phyloP scores from a whole-genome alignment of 176 grass and related monocot species.

The Bonia amplexicaulis region DNA sequence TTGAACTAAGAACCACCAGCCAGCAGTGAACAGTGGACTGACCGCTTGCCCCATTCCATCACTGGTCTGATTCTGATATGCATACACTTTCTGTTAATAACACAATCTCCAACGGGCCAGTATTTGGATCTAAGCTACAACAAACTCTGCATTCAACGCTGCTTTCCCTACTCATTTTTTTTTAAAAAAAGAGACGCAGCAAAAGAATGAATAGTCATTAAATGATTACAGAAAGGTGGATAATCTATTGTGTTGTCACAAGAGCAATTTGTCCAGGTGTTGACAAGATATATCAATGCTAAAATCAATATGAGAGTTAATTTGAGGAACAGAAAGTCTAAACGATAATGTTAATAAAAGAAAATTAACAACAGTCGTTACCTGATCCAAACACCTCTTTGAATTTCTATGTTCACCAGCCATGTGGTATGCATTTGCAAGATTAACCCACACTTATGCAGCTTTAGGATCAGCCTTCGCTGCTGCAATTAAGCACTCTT shows the following conservation, averaged over 20 bases:
- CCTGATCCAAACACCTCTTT: slow-evolving; percentile 93
- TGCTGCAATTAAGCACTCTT: slow-evolving; percentile 79
- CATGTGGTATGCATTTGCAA: slow-evolving; percentile 91
- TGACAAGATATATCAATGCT: background rate
- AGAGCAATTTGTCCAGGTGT: background rate
- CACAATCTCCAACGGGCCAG: background rate
- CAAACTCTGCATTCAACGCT: background rate
- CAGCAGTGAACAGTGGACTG: background rate
- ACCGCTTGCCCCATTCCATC: background rate
- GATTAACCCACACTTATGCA: slow-evolving; percentile 82
- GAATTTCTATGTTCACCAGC: slow-evolving; percentile 78
- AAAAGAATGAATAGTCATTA: background rate
- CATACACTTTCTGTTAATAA: background rate
- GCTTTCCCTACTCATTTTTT: background rate
- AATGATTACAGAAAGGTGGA: background rate
- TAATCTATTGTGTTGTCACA: background rate
- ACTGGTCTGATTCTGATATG: background rate
- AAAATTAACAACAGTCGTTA: slow-evolving; percentile 31
- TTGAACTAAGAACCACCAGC: background rate
- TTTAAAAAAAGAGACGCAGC: background rate
- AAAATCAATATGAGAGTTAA: slow-evolving; percentile 10
- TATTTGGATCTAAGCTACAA: background rate
- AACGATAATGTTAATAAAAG: slow-evolving; percentile 14
- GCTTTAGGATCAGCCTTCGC: slow-evolving; percentile 76
- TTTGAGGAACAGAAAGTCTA: background rate